Percentiles rank a stretch among this genome's conserved stretches.
Evolutionary conservation across 345 rosid species (phyloP).

Genomic region (Cardamine occulta): DNA sequence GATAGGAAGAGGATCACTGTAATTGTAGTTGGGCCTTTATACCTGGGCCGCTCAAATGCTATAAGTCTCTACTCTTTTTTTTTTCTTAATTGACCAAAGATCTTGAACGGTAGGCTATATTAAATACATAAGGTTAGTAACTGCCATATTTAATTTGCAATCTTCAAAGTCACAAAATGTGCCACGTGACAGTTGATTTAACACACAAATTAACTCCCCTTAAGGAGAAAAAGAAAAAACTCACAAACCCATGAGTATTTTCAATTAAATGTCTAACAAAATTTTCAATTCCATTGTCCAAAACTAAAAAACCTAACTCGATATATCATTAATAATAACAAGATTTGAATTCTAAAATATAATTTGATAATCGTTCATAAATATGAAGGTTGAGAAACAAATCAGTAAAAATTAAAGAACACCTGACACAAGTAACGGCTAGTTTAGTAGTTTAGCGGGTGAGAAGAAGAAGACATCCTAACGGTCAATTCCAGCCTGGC

Average conservation of each 20-base stretch:
- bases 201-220: not conserved
- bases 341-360: not conserved
- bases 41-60: slow-evolving; percentile 18
- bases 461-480: slow-evolving; percentile 34
- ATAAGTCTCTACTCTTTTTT: not conserved
- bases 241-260: not conserved
- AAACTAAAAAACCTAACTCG: not conserved
- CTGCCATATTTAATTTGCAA: slow-evolving; percentile 22
- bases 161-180: slow-evolving; percentile 5
- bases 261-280: not conserved
- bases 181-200: not conserved
- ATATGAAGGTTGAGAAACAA: slow-evolving; percentile 7
- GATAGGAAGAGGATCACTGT: slow-evolving; percentile 9
- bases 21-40: slow-evolving; percentile 26
- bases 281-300: not conserved
- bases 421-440: slow-evolving; percentile 47
- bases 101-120: slow-evolving; percentile 11
- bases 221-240: not conserved
- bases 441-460: slow-evolving; percentile 35
- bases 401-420: slow-evolving; percentile 11
- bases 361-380: not conserved
- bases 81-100: not conserved
- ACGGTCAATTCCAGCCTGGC: slow-evolving; percentile 46
- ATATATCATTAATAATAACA: not conserved
- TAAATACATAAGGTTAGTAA: not conserved